Evolutionary conservation across 2,329 filamentous ascomycete species (phyloP), one percentile per base, ranked within the genome.

Genomic region (Diplodia corticola): DNA sequence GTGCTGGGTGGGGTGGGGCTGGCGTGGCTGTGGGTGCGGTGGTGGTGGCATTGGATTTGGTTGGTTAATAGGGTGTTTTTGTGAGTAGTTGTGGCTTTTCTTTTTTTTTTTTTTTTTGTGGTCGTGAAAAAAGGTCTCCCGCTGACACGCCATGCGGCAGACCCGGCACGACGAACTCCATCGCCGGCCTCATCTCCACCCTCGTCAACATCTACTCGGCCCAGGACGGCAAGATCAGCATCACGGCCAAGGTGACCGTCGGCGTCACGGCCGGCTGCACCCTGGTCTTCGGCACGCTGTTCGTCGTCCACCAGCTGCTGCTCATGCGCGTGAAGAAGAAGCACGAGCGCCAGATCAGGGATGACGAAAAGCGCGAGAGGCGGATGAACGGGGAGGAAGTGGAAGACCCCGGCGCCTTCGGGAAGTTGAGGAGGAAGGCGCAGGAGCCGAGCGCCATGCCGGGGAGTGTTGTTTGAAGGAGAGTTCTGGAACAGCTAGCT

Each of bases 41-140:
- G 82, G 74, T 73, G 79, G 46, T 70, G 72, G 17, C 86, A 86
- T 69, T 85, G 85, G 66, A 78, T 85, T 20, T 87, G 83, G 84
- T 75, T 86, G 24, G 76, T 84, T 9, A 84, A 85, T 70, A 77
- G 79, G 65, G 74, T 86, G 13, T 84, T 86, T 69, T 67, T 84
- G 68, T 61, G 9, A 61, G 57, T 46, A 15, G 9, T 49, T 72
- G 20, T 50, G 22, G 5, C 26, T 17, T 54, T 72, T 26, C n/a
- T 2, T 26, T 17, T 26, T 10, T 17, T 28, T 28, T 50, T 2
- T 28, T 15, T 15, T 17, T 37, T 2, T n/a, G n/a, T n/a, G n/a
- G n/a, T n/a, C n/a, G n/a, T n/a, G n/a, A n/a, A n/a, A n/a, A n/a
- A n/a, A n/a, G n/a, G 35, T 4, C 15, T 15, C 15, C 4, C 15